phyloP scores from a whole-genome alignment of 1,139 yeast species.

The Casaregolazyma lundiana region DNA sequence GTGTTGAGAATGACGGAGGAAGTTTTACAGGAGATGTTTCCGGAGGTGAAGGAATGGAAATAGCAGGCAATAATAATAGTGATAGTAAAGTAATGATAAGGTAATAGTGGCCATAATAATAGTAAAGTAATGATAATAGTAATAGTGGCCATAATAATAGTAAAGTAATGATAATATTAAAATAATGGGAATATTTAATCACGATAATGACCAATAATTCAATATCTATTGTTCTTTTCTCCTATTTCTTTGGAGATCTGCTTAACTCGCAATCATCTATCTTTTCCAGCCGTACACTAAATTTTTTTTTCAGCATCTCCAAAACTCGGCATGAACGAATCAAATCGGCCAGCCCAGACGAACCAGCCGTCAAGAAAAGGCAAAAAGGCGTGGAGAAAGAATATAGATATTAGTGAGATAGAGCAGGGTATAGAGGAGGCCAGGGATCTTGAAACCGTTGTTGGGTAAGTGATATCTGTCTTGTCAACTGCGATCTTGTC shows the following conservation, averaged over 20 bases:
- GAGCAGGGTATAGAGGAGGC: conserved; percentile 65
- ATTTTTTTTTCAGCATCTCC: background rate
- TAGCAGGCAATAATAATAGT: background rate
- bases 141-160: too few relatives aligned
- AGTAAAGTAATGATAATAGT: background rate
- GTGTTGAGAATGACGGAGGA: conserved; percentile 55
- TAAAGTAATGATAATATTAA: background rate
- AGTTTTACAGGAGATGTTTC: conserved; percentile 41
- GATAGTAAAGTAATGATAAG: background rate
- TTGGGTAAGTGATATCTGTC: conserved; percentile 61
- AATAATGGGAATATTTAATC: too few relatives aligned
- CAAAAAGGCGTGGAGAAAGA: conserved; percentile 93
- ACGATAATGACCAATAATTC: background rate
- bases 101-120: too few relatives aligned
- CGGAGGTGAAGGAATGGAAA: conserved; percentile 12
- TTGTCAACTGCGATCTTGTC: too few relatives aligned
- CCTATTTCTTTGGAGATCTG: background rate
- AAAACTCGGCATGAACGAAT: conserved; percentile 15
- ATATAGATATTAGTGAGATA: conserved; percentile 78
- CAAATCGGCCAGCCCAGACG: conserved; percentile 33
- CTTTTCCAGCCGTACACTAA: background rate
- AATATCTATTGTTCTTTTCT: background rate
- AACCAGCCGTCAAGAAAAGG: conserved; percentile 82
- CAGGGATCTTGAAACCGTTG: conserved; percentile 61
- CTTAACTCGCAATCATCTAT: background rate